Percentiles rank a stretch among this genome's conserved stretches.
These are phyloP conservation scores for Huiozyma naganishii DNA, from an alignment of 805 yeast species.

Conservation along the genomic window DNA sequence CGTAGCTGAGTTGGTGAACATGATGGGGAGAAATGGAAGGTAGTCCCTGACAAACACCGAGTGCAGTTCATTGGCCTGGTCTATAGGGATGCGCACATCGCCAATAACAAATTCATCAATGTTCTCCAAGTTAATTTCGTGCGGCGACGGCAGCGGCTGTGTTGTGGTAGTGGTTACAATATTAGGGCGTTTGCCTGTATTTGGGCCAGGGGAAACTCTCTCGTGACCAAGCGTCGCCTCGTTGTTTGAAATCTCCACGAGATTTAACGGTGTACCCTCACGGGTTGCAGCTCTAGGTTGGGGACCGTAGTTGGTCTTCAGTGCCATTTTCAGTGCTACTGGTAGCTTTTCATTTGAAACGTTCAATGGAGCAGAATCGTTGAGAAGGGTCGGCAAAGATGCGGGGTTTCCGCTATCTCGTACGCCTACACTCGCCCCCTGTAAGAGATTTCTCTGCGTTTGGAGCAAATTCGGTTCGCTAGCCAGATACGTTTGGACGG, in stretches of 20 bases:
- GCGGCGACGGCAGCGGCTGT: constrained; percentile 22
- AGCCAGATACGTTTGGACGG: constrained; percentile 35
- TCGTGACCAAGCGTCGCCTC: not conserved
- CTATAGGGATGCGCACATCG: constrained; percentile 54
- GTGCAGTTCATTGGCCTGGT: constrained; percentile 65
- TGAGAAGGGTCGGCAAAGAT: not conserved
- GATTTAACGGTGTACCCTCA: not conserved
- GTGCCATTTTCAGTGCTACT: constrained; percentile 34
- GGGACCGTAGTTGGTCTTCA: constrained; percentile 3
- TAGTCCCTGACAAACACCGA: constrained; percentile 53
- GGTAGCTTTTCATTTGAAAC: constrained; percentile 29
- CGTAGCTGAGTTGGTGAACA: constrained; percentile 57
- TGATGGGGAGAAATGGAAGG: constrained; percentile 70
- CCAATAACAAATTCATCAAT: constrained; percentile 66
- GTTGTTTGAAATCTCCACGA: not conserved
- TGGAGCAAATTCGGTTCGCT: constrained; percentile 34
- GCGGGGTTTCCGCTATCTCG: constrained; percentile 2
- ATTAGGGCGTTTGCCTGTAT: constrained; percentile 9
- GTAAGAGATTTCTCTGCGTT: not conserved
- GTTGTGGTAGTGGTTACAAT: constrained; percentile 23
- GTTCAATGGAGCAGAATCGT: constrained; percentile 23
- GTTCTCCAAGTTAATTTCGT: constrained; percentile 9
- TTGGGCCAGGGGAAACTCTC: too few species aligned
- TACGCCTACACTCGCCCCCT: not conserved
- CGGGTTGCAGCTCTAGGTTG: not conserved